Evolutionary conservation across 192 early-diverging fungal genomes (phyloP), one percentile per base, ranked within the genome.

Genomic region (Backusella morwellensis): DNA sequence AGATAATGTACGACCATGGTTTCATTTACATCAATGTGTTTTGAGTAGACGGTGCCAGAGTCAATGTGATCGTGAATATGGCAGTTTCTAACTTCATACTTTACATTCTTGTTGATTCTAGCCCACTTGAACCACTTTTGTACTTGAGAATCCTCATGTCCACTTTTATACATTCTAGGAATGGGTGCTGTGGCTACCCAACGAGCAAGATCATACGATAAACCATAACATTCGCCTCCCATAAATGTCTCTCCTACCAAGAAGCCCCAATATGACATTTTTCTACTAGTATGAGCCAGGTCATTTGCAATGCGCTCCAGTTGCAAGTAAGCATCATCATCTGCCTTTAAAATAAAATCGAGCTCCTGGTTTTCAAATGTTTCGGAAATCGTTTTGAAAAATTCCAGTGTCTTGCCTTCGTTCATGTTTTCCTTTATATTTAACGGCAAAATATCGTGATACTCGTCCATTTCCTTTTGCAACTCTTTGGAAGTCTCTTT

Each of bases 341-440:
- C 82, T 36, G 80, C 72, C 56, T 84, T 84, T 17, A 76, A 44
- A 17, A 81, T 59, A 67, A 80, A 83, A 80, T 83, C 78, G 17
- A 80, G 66, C 29, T 47, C 19, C 38, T 77, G 52, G 32, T 72
- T 68, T 32, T 67, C 63, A 59, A 63, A 79, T 4, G 36, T 78
- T 38, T 73, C 23, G 11, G 72, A 59, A 38, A 77, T 78, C 29
- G 68, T 75, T 66, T 74, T 77, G 35, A 74, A 81, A 68, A 81
- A 84, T 72, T 75, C 80, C 35, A 75, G 78, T 9, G 76, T 75
- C 59, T 84, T 84, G n/a, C 79, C 79, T 42, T 84, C 66, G 34
- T 84, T 84, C 76, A 84, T 78, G 34, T 84, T 84, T 52, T 84
- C 82, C 32, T 66, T 35, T 17, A 78, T 81, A 59, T 84, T 50